These are phyloP conservation scores for Boletus tomentosulus DNA, from an alignment of 768 basidiomycete genomes.

Conservation along the genomic window DNA sequence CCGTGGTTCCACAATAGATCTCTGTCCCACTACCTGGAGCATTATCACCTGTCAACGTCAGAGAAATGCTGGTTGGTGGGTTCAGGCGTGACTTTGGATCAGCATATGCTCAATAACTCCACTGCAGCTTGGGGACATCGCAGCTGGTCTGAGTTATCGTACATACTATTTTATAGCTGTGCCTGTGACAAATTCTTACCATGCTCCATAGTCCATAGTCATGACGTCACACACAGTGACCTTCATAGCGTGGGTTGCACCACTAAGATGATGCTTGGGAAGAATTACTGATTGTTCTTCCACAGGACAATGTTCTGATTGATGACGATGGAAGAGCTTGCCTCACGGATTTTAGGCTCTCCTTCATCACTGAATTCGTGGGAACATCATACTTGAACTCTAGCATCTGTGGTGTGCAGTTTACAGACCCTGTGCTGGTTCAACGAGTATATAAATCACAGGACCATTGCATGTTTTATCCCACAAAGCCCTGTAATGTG, in stretches of 20 bases:
- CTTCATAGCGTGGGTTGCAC: slow-evolving; percentile 30
- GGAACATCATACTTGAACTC: slow-evolving; percentile 32
- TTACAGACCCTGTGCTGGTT: slow-evolving; percentile 40
- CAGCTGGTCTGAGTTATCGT: slow-evolving; percentile 23
- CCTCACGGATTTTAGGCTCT: slow-evolving; percentile 47
- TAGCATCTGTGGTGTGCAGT: slow-evolving; percentile 38
- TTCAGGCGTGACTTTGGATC: background rate
- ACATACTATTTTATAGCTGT: background rate
- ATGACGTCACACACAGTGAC: slow-evolving; percentile 32
- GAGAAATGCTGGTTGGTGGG: slow-evolving; percentile 18
- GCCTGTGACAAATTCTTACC: background rate
- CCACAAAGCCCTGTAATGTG: slow-evolving; percentile 21
- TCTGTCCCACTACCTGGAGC: slow-evolving; percentile 19
- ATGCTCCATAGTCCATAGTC: slow-evolving; percentile 16
- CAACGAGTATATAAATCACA: background rate
- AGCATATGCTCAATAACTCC: background rate
- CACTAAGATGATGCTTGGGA: background rate
- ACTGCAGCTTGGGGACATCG: slow-evolving; percentile 19
- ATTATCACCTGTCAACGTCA: background rate
- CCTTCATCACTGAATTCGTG: slow-evolving; percentile 21
- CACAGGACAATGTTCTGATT: slow-evolving; percentile 41
- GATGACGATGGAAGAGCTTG: slow-evolving; percentile 37
- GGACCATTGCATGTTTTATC: slow-evolving; percentile 2
- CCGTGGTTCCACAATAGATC: slow-evolving; percentile 31
- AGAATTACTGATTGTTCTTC: background rate